Conservation (phyloP, 2,329 filamentous ascomycete genomes). For the Juglanconis oblonga region DNA sequence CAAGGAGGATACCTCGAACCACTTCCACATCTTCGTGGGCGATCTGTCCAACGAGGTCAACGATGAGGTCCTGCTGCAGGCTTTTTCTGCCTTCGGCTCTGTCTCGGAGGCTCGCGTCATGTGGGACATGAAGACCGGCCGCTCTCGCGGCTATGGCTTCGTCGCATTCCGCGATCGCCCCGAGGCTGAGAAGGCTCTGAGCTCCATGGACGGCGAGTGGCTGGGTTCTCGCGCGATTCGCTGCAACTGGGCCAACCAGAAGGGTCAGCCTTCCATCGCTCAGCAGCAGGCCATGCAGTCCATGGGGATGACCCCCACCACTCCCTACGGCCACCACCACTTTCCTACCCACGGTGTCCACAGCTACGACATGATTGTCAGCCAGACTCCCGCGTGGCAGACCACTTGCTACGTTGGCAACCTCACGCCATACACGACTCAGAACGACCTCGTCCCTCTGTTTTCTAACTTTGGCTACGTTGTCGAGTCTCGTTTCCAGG, state of each 20-base stretch:
- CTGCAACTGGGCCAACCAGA: conserved; percentile 99
- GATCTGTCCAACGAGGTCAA: conserved; percentile 99
- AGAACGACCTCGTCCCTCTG: conserved; percentile 92
- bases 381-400: conserved; percentile 96
- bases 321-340: conserved; percentile 93
- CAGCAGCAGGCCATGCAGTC: conserved; percentile 96
- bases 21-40: conserved; percentile 98
- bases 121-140: conserved; percentile 99
- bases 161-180: conserved; percentile 92
- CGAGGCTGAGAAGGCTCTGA: conserved; percentile 93
- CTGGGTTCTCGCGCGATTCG: conserved; percentile 95
- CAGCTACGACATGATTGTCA: conserved; percentile 95
- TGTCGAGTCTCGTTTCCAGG: conserved; percentile 95
- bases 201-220: conserved; percentile 99
- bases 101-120: conserved; percentile 98
- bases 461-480: conserved; percentile 99
- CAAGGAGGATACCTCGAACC: conserved; percentile 97
- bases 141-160: conserved; percentile 95
- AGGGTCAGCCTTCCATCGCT: conserved; percentile 97
- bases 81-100: conserved; percentile 91
- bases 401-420: conserved; percentile 98
- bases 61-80: conserved; percentile 88
- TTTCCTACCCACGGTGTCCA: conserved; percentile 96
- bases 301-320: conserved; percentile 98
- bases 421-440: conserved; percentile 93